A percentile compares a stretch with the other conserved stretches of the same genome.
These are phyloP conservation scores for Ziziphus jujuba DNA, from an alignment of 306 rosid genomes.

Conservation along the genomic window DNA sequence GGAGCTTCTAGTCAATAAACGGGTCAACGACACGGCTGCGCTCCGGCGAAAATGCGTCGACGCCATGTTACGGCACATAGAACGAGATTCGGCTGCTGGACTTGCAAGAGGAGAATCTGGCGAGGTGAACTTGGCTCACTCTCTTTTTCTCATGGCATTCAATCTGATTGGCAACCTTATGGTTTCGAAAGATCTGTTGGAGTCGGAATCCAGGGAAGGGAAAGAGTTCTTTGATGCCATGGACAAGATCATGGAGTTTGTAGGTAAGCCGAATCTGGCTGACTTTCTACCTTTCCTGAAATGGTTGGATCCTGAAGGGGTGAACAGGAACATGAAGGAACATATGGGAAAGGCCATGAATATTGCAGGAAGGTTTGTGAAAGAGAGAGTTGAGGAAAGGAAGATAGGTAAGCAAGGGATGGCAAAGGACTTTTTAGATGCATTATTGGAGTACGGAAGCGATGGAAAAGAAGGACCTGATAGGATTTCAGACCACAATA, in stretches of 20 bases:
- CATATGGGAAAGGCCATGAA: conserved; percentile 38
- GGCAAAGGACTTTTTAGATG: conserved; percentile 43
- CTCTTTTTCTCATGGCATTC: conserved; percentile 44
- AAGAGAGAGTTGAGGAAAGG: conserved; percentile 30
- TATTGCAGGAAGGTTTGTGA: conserved; percentile 38
- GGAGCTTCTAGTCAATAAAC: conserved; percentile 47
- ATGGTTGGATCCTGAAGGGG: background rate
- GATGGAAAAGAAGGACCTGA: conserved; percentile 24
- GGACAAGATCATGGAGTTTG: conserved; percentile 31
- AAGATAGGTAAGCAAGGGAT: background rate
- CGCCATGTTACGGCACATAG: conserved; percentile 39
- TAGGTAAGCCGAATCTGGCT: conserved; percentile 35
- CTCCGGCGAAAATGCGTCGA: conserved; percentile 40
- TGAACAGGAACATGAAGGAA: conserved; percentile 26
- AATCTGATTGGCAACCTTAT: conserved; percentile 53
- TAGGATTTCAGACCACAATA: conserved; percentile 35
- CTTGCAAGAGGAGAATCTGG: background rate
- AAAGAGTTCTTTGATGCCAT: conserved; percentile 40
- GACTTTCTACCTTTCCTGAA: conserved; percentile 14
- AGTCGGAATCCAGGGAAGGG: conserved; percentile 33
- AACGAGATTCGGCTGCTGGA: conserved; percentile 21
- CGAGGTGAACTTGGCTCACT: conserved; percentile 42
- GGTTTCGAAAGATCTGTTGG: conserved; percentile 43
- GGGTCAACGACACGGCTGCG: conserved; percentile 36
- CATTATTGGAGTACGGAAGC: conserved; percentile 40